Evolutionary conservation across 2,329 filamentous ascomycete species (phyloP).

Genomic region (Aspergillus awamori): DNA sequence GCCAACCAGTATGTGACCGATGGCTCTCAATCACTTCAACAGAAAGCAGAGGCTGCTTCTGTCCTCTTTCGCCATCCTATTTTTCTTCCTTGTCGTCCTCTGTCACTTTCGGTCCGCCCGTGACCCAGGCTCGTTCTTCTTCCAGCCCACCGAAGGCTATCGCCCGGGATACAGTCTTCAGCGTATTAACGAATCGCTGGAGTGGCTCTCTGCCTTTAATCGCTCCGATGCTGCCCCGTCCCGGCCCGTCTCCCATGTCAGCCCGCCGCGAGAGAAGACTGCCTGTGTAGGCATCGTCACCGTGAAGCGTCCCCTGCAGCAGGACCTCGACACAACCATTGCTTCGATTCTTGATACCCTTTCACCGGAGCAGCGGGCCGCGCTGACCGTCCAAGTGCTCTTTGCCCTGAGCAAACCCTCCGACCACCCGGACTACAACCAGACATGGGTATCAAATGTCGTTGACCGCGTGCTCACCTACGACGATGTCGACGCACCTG

Average conservation of each 20-base stretch:
- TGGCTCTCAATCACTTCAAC: conserved; percentile 16
- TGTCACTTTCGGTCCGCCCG: conserved; percentile 25
- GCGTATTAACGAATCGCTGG: conserved; percentile 24
- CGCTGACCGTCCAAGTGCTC: conserved; percentile 49
- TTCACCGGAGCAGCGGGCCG: conserved; percentile 41
- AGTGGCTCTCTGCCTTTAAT: conserved; percentile 23
- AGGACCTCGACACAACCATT: conserved; percentile 46
- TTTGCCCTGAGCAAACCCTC: conserved; percentile 48
- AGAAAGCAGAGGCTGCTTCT: conserved; percentile 26
- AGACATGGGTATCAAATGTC: conserved; percentile 46
- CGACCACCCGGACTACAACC: conserved; percentile 45
- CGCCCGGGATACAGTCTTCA: conserved; percentile 26
- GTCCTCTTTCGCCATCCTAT: conserved; percentile 23
- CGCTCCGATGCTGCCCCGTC: conserved; percentile 9
- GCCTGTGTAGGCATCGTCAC: conserved; percentile 52
- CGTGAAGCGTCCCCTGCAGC: conserved; percentile 42
- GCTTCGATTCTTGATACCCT: conserved; percentile 50
- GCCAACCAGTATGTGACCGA: conserved; percentile 8
- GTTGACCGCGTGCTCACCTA: conserved; percentile 49
- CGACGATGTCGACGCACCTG: conserved; percentile 29
- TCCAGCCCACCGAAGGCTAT: conserved; percentile 26
- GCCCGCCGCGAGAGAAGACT: conserved; percentile 10
- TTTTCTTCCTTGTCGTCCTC: conserved; percentile 23
- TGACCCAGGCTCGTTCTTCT: conserved; percentile 30
- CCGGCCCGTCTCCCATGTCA: conserved; percentile 2